Evolutionary conservation across 768 basidiomycete genomes (phyloP).

Genomic region (Tulasnella sp.): DNA sequence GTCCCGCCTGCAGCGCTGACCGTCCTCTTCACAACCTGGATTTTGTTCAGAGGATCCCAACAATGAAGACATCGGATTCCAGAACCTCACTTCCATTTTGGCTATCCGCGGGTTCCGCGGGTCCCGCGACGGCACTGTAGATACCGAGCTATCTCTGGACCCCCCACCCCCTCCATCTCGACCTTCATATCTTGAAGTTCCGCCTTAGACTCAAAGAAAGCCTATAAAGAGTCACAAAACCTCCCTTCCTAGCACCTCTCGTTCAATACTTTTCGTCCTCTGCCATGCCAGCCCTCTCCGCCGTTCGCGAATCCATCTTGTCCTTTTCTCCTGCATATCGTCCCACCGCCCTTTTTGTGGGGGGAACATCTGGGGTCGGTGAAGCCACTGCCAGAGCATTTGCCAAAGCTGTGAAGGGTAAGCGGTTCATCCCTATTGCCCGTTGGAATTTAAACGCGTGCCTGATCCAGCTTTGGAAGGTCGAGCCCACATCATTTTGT

Average conservation of each 20-base stretch:
- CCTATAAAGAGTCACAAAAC: background rate
- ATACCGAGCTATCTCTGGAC: background rate
- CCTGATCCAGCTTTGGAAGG: slow-evolving; percentile 16
- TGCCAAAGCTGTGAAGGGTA: slow-evolving; percentile 20
- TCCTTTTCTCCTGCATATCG: slow-evolving; percentile 12
- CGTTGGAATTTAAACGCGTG: background rate
- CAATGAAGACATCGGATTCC: background rate
- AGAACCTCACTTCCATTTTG: background rate
- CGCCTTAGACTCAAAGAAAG: background rate
- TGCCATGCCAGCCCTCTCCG: background rate
- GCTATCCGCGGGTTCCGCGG: no score
- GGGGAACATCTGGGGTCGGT: slow-evolving; percentile 27
- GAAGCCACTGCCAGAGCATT: slow-evolving; percentile 15
- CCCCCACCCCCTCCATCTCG: background rate
- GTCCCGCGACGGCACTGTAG: background rate
- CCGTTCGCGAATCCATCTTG: background rate
- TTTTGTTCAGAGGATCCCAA: background rate
- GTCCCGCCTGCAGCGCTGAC: background rate
- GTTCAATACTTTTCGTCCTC: background rate
- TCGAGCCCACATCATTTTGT: slow-evolving; percentile 30
- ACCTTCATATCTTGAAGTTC: background rate
- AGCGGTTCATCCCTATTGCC: background rate
- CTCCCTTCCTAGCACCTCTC: background rate
- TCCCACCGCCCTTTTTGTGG: slow-evolving; percentile 28
- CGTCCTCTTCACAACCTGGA: background rate